Evolutionary conservation across 1,139 yeast species (phyloP).

Genomic region (Diutina rugosa): DNA sequence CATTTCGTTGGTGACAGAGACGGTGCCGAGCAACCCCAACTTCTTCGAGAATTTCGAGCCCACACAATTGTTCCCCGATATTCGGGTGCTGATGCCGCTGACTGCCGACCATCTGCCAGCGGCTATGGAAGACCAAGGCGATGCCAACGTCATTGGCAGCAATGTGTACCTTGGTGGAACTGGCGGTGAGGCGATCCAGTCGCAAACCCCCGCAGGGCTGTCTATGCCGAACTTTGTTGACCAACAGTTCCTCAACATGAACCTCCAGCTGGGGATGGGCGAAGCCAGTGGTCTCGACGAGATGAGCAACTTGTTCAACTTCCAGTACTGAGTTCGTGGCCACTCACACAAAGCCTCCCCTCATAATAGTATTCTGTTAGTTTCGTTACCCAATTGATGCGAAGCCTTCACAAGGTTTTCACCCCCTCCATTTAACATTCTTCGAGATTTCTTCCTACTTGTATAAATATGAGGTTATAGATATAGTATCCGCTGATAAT

Average conservation of each 20-base stretch:
- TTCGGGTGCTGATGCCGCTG: neutral
- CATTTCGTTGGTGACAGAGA: constrained; percentile 34
- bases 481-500: too few relatives aligned
- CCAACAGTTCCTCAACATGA: constrained; percentile 31
- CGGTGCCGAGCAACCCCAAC: constrained; percentile 24
- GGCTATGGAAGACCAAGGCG: neutral
- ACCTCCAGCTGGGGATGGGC: constrained; percentile 14
- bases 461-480: too few relatives aligned
- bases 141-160: neutral
- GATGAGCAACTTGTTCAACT: neutral
- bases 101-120: neutral
- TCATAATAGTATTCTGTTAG: neutral
- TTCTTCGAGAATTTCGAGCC: constrained; percentile 38
- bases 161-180: neutral
- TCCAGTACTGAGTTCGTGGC: neutral
- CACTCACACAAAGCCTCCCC: too few relatives aligned
- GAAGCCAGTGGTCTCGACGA: neutral
- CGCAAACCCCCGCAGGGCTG: neutral
- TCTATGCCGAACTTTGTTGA: constrained; percentile 26
- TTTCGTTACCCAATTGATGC: neutral
- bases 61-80: constrained; percentile 31
- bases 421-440: too few relatives aligned
- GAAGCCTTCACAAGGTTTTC: neutral
- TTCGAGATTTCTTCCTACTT: too few relatives aligned
- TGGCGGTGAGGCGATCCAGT: neutral